Base-by-base conservation (phyloP, 257 asterid genomes). In the Gentiana straminea region DNA sequence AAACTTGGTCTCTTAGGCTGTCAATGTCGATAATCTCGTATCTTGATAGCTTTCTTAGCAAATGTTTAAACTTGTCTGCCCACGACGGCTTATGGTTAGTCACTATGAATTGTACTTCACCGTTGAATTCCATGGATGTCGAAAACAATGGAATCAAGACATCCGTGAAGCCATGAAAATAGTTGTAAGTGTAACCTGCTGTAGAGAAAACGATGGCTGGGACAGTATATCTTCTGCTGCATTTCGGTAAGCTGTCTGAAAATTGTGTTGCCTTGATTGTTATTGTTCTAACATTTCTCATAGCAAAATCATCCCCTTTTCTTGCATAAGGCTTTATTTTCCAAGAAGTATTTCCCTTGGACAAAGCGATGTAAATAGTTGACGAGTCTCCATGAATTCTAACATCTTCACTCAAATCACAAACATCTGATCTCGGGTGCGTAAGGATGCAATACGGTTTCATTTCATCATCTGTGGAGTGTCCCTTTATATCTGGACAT, bases 131-230 rank as follows among this genome's bases (percentile, higher is more conserved):
- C 3, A 49, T 67, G 8, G 86, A 64, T 2, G 90, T 80, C 11
- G 66, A 34, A 65, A 64, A 80, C 33, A 83, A 70, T 0, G 89
- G 93, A 32, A 83, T 55, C 55, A 86, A 46, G 10, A 83, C 65
- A 59, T 86, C 94, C 57, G 77, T 37, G 70, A 83, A 68, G 54
- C 63, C 78, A 66, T 86, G 95, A 79, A 71, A 86, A 24, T 38
- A 69, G 77, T 86, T 83, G 3, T 66, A 78, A 37, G 78, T 49
- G 61, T 75, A 68, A 4, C 81, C 84, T 24, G 76, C 80, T 8
- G 64, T 59, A 33, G 94, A 77, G 79, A 86, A 81, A 5, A 81
- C 57, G 63, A 83, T 11, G 1, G 87, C 87, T 0, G 85, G 87
- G 35, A 58, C 33, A 13, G 15, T 60, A 52, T 65, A 64, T 33